Evolutionary conservation across 2,329 filamentous ascomycete species (phyloP), one percentile per base, ranked within the genome.

Genomic region (Fusarium torreyae): DNA sequence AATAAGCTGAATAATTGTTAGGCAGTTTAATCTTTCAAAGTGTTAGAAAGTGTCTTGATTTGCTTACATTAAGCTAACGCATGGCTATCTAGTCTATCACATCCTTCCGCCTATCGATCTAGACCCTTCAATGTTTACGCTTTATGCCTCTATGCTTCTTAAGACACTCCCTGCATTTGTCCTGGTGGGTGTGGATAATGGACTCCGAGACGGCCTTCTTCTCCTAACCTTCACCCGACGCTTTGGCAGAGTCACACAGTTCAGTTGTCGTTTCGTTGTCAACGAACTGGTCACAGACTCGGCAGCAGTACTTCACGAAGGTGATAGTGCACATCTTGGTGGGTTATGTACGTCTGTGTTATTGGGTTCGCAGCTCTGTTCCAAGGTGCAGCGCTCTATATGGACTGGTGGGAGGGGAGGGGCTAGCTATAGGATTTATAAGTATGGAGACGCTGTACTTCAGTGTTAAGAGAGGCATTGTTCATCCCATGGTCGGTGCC

Each of bases 221-320:
- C 13, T 28, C 3, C 8, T 40, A 62, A 11, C 2, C 3, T 2
- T 17, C 31, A 13, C n/a, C 8, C 0, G 15, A 18, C 2, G 51
- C 6, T 15, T 17, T 28, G 11, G 45, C 39, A 7, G 14, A 9
- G 38, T 26, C 10, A 3, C 58, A 62, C 26, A 33, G 14, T 11
- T 34, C 18, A 11, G 34, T 52, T 5, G 20, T n/a, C 14, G 9
- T 52, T 7, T 45, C 33, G 9, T 52, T 44, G 40, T 24, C 28
- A 15, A 62, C 18, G 11, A 62, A 34, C 8, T 20, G 20, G 14
- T 28, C 15, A 7, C 54, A 62, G 9, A 22, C 40, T 18, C 34
- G 33, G 15, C 58, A 62, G 20, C 33, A 34, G 15, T 52, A 45
- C n/a, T 62, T 60, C 7, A 34, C 33, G 13, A 62, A 52, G 14